Evolutionary conservation across 192 early-diverging fungal genomes (phyloP), one percentile per base, ranked within the genome.

Genomic region (Gaertneriomyces sp.): DNA sequence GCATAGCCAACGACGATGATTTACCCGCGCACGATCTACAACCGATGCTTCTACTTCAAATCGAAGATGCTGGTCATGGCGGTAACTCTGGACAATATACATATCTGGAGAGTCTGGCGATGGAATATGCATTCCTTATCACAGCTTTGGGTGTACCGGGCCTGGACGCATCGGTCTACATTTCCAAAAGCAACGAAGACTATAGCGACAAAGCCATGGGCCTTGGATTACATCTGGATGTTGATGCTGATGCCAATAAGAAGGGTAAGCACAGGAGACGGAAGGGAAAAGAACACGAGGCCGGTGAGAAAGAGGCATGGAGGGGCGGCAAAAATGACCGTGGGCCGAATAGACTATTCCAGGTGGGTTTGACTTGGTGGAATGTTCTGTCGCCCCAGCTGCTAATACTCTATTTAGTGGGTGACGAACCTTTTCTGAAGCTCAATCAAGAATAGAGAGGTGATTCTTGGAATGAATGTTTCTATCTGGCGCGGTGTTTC

Each of bases 51-150:
- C 25, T 71, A 1, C 63, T 71, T 14, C 61, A 68, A 42, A 69
- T 72, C 42, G 61, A 72, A 55, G 77, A 66, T 33, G 63, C 63
- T 20, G 77, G 77, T 5, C 78, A 80, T 57, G 67, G 67, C 57
- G 75, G 76, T 20, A 60, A 39, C 7, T 72, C 72, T 41, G 78
- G 78, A 17, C 69, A 72, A 44, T 80, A 80, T 58, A 49, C 72
- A 12, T 68, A 70, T 54, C 61, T 72, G 16, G 69, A 76, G 45
- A 73, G 73, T 42, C 50, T 65, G 5, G 77, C 77, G 25, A 53
- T 60, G 11, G 69, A 71, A 39, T 72, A 75, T 51, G 65, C 77
- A 11, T 79, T 79, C 50, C 12, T 74, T 7, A 63, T 74, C 66
- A 41, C 51, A 5, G 11, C 60, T 7, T 67, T 74, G 39, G 52